Evolutionary conservation across 306 rosid genomes (phyloP), one percentile per base, ranked within the genome.

Genomic region (Astragalus membranaceus): DNA sequence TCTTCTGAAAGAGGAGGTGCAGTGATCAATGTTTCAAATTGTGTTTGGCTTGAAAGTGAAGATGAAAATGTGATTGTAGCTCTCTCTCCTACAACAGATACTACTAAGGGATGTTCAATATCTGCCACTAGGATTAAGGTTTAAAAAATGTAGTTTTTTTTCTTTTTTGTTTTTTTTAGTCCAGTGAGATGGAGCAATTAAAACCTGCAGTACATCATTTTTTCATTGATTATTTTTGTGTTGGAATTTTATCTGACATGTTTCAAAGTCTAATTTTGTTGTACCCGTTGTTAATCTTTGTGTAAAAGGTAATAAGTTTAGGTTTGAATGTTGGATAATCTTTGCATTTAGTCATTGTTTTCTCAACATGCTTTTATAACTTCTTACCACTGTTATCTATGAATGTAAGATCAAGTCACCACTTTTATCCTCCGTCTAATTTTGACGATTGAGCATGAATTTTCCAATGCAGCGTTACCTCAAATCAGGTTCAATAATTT

Each of bases 11-110:
- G 88, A 81, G 96, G 85, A 87, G 95, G 81, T 85, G 91, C 81
- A 77, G 68, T 26, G 30, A 26, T 76, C 82, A 71, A 78, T 83
- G 83, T 85, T 81, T 82, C 84, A 76, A 83, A 77, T 84, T 87
- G 76, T 89, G 94, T 84, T 79, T 84, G 95, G 94, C 92, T 87
- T 91, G 96, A 81, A 73, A 75, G 76, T 82, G 82, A 78, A 81
- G 87, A 86, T 84, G 88, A 82, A 76, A 82, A 69, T 81, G 85
- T 87, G 89, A 94, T 85, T 91, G 96, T 94, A 91, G 97, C 92
- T 86, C 92, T 79, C 91, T 86, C 92, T 79, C 91, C 91, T 85
- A 72, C 93, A 81, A 71, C 84, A 85, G 81, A 81, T 82, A 78
- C 92, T 81, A 86, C 92, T 81, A 86, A 84, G 72, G 84, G 86